Evolutionary conservation across 495 filamentous ascomycete genomes (phyloP).

Genomic region (Penicillium pancosmium): DNA sequence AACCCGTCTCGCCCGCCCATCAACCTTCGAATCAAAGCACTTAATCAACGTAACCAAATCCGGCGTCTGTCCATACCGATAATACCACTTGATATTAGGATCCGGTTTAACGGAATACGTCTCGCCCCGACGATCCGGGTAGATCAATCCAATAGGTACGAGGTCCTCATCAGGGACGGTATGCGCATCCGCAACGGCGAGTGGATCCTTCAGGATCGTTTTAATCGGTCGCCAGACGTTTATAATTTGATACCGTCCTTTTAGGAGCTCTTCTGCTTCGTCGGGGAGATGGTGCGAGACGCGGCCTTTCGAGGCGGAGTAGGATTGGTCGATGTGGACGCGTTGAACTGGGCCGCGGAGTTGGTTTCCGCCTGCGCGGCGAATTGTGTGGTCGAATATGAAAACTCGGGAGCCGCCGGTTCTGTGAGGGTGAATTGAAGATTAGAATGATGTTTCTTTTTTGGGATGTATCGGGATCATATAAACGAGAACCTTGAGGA

Average conservation of each 20-base stretch:
- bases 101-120: constrained; percentile 47
- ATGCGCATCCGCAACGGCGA: constrained; percentile 60
- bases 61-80: constrained; percentile 55
- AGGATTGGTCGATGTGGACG: constrained; percentile 76
- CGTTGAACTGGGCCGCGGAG: constrained; percentile 65
- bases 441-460: not conserved
- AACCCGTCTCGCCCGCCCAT: constrained; percentile 53
- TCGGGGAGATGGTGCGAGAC: constrained; percentile 64
- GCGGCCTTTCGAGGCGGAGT: constrained; percentile 56
- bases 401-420: constrained; percentile 60
- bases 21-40: constrained; percentile 69
- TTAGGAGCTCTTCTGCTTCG: constrained; percentile 61
- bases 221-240: constrained; percentile 80
- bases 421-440: constrained; percentile 25
- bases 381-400: constrained; percentile 79
- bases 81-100: constrained; percentile 53
- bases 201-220: constrained; percentile 62
- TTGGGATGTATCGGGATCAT: too few relatives aligned
- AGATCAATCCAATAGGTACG: constrained; percentile 49
- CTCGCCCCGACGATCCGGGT: constrained; percentile 52
- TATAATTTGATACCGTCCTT: constrained; percentile 73
- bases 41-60: constrained; percentile 68
- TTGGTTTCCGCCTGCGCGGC: constrained; percentile 39
- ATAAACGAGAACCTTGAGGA: too few relatives aligned
- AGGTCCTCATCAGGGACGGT: constrained; percentile 50